Conservation (phyloP, 2,329 filamentous ascomycete species). For the Ophiocordyceps camponoti-rufipedis region DNA sequence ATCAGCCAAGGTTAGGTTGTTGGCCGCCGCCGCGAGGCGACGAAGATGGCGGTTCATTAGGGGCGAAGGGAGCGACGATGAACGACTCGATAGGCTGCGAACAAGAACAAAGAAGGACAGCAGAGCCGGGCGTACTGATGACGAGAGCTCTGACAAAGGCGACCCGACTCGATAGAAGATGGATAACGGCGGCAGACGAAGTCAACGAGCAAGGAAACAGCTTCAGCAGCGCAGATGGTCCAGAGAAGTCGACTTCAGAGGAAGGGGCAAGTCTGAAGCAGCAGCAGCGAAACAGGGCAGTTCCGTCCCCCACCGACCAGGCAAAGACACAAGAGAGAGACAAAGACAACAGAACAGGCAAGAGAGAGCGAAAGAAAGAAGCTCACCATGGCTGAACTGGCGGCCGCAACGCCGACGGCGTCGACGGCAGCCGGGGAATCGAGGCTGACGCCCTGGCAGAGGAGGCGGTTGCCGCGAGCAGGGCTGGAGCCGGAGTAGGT, state of each 20-base stretch:
- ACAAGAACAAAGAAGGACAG: background rate
- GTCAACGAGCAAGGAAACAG: background rate
- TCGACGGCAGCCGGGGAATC: background rate
- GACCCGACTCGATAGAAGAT: too few species aligned
- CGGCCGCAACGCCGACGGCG: background rate
- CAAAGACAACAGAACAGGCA: background rate
- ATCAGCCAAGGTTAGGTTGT: background rate
- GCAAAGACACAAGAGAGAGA: background rate
- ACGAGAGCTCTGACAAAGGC: background rate
- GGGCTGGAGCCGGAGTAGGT: background rate
- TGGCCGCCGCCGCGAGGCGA: background rate
- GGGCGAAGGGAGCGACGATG: background rate
- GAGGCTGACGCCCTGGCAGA: background rate
- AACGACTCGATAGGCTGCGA: background rate
- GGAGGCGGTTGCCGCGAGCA: background rate
- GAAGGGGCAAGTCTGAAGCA: background rate
- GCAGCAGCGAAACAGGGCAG: background rate
- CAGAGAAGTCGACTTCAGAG: background rate
- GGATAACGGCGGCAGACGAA: too few species aligned
- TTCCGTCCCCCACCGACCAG: background rate
- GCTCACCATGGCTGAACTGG: conserved; percentile 1
- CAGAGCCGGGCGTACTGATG: too few species aligned
- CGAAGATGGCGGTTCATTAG: background rate
- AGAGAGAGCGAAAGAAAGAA: background rate
- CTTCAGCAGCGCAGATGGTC: background rate